phyloP scores from a whole-genome alignment of 2,329 filamentous ascomycete genomes.

The Sporothrix schenckii region DNA sequence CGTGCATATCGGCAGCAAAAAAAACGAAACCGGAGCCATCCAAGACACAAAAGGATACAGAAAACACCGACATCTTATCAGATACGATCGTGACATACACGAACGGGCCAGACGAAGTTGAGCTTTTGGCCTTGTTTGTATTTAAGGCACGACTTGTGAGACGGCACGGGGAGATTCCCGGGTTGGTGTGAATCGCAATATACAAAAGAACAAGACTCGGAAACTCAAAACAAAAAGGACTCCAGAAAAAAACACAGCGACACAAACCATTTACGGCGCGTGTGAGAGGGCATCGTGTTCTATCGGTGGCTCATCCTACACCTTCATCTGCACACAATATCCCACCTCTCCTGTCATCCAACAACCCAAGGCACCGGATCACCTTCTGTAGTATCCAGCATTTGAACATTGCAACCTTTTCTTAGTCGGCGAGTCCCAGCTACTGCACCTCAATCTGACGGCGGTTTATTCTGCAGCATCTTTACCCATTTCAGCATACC shows the following conservation, averaged over 20 bases:
- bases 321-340: conserved; percentile 6
- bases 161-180: not conserved
- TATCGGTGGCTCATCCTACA: conserved; percentile 15
- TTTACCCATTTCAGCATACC: conserved; percentile 19
- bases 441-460: conserved; percentile 10
- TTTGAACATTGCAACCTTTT: conserved; percentile 7
- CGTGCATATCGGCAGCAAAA: conserved; percentile 22
- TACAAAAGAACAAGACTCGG: too few species aligned
- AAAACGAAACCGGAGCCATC: conserved; percentile 2
- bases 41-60: not conserved
- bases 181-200: not conserved
- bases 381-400: not conserved
- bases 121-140: not conserved
- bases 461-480: conserved; percentile 16
- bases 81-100: conserved; percentile 9
- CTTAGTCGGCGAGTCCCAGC: not conserved
- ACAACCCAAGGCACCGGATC: not conserved
- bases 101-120: not conserved
- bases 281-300: not conserved
- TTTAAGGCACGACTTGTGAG: not conserved
- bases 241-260: not conserved
- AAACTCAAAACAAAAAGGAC: not conserved
- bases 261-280: not conserved
- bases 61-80: not conserved
- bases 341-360: not conserved